Conservation (phyloP, 345 rosid genomes). For the Eucalyptus lansdowneana region DNA sequence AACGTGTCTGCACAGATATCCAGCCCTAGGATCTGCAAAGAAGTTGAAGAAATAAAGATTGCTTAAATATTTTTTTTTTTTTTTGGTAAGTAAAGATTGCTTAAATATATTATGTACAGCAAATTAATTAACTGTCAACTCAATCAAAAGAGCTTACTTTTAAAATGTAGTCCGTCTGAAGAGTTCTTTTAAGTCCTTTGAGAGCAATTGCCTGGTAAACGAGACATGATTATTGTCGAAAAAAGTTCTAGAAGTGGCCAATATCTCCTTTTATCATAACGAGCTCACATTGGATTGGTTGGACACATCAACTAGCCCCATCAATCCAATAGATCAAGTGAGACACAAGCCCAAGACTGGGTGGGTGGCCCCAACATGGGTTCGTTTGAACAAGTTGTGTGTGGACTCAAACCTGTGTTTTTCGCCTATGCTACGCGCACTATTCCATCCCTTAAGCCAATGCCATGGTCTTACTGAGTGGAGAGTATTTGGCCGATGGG, state of each 20-base stretch:
- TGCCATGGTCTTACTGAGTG: not conserved
- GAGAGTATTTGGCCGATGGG: not conserved
- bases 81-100: not conserved
- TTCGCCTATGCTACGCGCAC: not conserved
- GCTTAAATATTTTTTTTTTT: not conserved
- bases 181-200: conserved; percentile 17
- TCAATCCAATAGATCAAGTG: not conserved
- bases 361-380: not conserved
- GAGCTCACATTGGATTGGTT: not conserved
- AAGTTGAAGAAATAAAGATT: not conserved
- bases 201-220: conserved; percentile 26
- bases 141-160: conserved; percentile 7
- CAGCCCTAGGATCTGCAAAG: conserved; percentile 25
- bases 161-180: conserved; percentile 38
- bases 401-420: not conserved
- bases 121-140: not conserved
- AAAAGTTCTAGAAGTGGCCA: not conserved
- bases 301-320: not conserved
- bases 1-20: conserved; percentile 35
- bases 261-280: not conserved
- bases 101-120: not conserved
- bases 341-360: not conserved
- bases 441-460: not conserved
- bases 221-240: not conserved
- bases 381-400: not conserved